Percentiles rank a stretch among this genome's conserved stretches.
Evolutionary conservation across 108 stramenopile genomes (phyloP).

Genomic region (Nitzschia sp.): DNA sequence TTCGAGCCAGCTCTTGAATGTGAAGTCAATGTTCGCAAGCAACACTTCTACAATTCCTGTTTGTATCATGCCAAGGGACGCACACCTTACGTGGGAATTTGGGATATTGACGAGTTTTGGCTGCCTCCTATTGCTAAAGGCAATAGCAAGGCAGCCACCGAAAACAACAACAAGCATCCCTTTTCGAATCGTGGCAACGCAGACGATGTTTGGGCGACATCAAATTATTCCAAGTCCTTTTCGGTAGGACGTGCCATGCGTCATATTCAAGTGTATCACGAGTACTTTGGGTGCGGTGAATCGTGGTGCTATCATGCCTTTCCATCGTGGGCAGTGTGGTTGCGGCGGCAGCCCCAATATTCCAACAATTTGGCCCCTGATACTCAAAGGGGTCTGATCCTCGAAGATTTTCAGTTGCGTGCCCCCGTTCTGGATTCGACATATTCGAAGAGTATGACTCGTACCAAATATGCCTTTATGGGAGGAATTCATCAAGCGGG

Average conservation of each 20-base stretch:
- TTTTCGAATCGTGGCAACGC: background rate
- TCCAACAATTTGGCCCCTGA: background rate
- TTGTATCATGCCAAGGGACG: slow-evolving; percentile 38
- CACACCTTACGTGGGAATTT: slow-evolving; percentile 26
- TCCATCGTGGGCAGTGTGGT: background rate
- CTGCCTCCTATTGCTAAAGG: slow-evolving; percentile 10
- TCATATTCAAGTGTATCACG: slow-evolving; percentile 6
- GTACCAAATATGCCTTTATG: slow-evolving; percentile 14
- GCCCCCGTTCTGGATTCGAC: background rate
- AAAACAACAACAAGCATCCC: too few relatives aligned
- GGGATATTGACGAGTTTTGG: slow-evolving; percentile 45
- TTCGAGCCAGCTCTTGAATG: background rate
- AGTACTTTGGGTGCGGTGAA: slow-evolving; percentile 11
- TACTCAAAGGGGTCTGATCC: background rate
- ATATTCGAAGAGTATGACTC: background rate
- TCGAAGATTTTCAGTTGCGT: background rate
- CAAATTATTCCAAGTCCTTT: background rate
- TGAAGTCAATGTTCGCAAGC: slow-evolving; percentile 10
- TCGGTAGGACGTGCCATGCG: background rate
- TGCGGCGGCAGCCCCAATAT: background rate
- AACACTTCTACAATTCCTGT: slow-evolving; percentile 32
- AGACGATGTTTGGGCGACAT: too few relatives aligned
- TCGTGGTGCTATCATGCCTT: slow-evolving; percentile 21
- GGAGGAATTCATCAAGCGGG: slow-evolving; percentile 7
- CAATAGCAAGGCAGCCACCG: too few relatives aligned